phyloP scores from a whole-genome alignment of 176 grass and related monocot genomes.

The Avena insularis region DNA sequence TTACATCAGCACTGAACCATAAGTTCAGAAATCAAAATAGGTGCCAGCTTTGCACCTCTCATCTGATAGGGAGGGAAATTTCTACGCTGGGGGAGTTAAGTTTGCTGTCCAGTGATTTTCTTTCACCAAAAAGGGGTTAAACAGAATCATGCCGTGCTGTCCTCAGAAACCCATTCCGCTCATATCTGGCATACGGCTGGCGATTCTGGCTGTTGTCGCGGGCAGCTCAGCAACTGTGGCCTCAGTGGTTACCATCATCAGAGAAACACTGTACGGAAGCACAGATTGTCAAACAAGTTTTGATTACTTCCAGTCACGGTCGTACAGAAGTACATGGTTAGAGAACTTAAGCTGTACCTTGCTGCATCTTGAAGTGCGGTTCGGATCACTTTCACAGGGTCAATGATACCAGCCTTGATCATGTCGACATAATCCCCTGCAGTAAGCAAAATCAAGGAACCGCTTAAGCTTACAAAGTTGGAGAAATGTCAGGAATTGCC shows the following conservation, averaged over 20 bases:
- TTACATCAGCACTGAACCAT: neutral
- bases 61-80: neutral
- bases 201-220: conserved; percentile 56
- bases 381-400: conserved; percentile 89
- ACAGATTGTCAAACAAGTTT: conserved; percentile 14
- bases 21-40: neutral
- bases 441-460: conserved; percentile 36
- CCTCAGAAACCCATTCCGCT: conserved; percentile 64
- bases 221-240: conserved; percentile 71
- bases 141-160: neutral
- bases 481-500: neutral
- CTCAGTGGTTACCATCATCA: conserved; percentile 84
- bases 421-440: conserved; percentile 91
- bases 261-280: conserved; percentile 66
- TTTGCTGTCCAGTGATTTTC: neutral
- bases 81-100: neutral
- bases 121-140: neutral
- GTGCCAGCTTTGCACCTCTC: conserved; percentile 34
- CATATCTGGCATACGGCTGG: conserved; percentile 72
- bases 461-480: conserved; percentile 7
- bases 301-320: neutral
- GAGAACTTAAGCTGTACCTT: conserved; percentile 53
- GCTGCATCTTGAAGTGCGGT: conserved; percentile 85
- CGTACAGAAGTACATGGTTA: neutral
- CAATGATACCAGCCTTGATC: conserved; percentile 89